A percentile compares a stretch with the other conserved stretches of the same genome.
Conservation (phyloP, 345 rosid genomes). For the Brassica cretica region DNA sequence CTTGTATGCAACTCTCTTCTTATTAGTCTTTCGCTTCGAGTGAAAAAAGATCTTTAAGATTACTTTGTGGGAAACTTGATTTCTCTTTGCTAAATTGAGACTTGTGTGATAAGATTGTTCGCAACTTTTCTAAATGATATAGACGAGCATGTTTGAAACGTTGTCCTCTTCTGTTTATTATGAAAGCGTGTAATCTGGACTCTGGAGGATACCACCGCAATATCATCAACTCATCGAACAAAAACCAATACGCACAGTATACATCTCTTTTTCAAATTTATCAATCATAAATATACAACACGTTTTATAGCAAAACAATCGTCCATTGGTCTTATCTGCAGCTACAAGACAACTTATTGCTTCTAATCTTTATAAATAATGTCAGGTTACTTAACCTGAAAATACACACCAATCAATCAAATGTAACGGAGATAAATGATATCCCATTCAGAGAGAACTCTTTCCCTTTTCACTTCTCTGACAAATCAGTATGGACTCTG, state of each 20-base stretch:
- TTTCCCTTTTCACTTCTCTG: slow-evolving; percentile 10
- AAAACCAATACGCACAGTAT: not conserved
- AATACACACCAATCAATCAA: not conserved
- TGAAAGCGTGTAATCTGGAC: not conserved
- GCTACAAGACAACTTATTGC: slow-evolving; percentile 7
- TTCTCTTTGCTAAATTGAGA: slow-evolving; percentile 7
- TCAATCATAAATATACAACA: not conserved
- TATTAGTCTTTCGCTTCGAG: slow-evolving; percentile 11
- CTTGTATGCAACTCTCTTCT: slow-evolving; percentile 31
- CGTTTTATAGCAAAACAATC: not conserved
- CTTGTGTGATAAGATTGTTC: not conserved
- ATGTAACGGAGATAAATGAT: not conserved
- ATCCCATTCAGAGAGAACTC: not conserved
- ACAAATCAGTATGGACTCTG: not conserved
- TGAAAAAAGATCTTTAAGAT: not conserved
- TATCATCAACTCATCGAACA: not conserved
- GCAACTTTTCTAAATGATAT: not conserved
- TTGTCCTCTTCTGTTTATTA: not conserved
- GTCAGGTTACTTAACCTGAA: not conserved
- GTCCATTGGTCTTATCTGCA: not conserved
- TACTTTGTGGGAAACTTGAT: slow-evolving; percentile 1
- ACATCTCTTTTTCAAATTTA: not conserved
- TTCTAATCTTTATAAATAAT: not conserved
- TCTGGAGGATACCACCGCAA: not conserved
- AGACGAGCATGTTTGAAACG: not conserved